These are phyloP conservation scores for Macrocystidia cucumis DNA, from an alignment of 1,284 basidiomycete genomes.

Conservation along the genomic window DNA sequence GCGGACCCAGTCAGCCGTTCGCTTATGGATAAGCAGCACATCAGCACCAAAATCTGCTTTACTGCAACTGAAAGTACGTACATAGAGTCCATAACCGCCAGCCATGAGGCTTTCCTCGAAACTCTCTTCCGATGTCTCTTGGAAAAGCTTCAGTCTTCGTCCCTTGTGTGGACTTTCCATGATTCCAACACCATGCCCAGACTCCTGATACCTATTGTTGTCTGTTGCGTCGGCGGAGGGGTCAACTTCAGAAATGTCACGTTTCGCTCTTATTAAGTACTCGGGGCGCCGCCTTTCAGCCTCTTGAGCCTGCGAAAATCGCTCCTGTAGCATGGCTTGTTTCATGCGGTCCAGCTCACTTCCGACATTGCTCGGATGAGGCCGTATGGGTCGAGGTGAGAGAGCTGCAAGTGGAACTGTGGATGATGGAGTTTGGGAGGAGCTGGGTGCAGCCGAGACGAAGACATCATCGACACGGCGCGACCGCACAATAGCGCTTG, in stretches of 20 bases:
- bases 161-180: constrained; percentile 63
- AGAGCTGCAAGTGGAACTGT: constrained; percentile 1
- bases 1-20: constrained; percentile 45
- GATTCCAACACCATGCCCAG: constrained; percentile 42
- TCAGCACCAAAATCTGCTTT: no score
- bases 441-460: constrained; percentile 12
- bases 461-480: constrained; percentile 25
- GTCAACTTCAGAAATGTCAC: constrained; percentile 32
- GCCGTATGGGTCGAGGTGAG: constrained; percentile 6
- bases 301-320: constrained; percentile 38
- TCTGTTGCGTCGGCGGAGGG: constrained; percentile 24
- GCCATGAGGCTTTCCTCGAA: constrained; percentile 76
- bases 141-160: constrained; percentile 61
- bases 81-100: constrained; percentile 68
- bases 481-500: constrained; percentile 14
- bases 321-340: constrained; percentile 39
- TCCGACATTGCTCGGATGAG: constrained; percentile 18
- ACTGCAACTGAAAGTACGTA: no score
- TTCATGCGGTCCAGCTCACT: constrained; percentile 56
- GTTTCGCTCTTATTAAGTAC: constrained; percentile 53
- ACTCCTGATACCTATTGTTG: constrained; percentile 17
- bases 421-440: neutral
- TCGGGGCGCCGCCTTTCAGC: constrained; percentile 59
- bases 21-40: constrained; percentile 18
- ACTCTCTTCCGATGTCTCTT: constrained; percentile 74